Base-by-base conservation (phyloP, 768 basidiomycete species). In the Cyclocybe cylindracea region DNA sequence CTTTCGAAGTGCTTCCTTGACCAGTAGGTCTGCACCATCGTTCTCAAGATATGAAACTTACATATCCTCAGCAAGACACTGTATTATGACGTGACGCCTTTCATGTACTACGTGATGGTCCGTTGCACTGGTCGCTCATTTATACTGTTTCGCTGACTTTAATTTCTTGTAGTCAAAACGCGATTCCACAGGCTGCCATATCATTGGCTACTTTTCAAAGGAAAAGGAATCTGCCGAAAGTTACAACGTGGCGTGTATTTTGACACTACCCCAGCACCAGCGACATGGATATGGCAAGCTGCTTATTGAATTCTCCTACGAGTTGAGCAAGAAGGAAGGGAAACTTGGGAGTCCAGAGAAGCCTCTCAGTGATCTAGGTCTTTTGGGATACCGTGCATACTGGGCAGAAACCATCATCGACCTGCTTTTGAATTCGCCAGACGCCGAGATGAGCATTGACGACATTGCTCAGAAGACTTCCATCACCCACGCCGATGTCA, bases 1-100 rank as follows among this genome's bases (percentile, higher is more conserved):
- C 75, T 99, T 46, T 97, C 93, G 31, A 99, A 99, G 72, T 95
- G 94, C 67, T 99, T 99, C 73, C 84, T 99, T 55, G 97, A 99
- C 69, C 97, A 99, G 91, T 93, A 67, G 62, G 90, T 83, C 14
- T 40, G 53, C 54, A 24, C 59, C 55, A 58, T 43, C 47, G 49
- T 33, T 40, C 40, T 29, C 41, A 41, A 36, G 49, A 33, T 36
- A 53, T 38, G 14, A 39, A 29, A 58, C 65, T 68, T 48, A 70
- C 57, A 16, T 38, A 54, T 53, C 40, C 54, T 45, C 63, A 94
- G 91, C 76, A 99, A 99, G 78, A 98, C 96, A 11, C 77, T 99
- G 57, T 98, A 99, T 74, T 99, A 98, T 74, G 97, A 99, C 74
- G 96, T 98, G 61, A 98, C 98, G 53, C 97, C 97, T 2, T 99